Base-by-base conservation (phyloP, 768 basidiomycete genomes). In the Grammothele lineata region DNA sequence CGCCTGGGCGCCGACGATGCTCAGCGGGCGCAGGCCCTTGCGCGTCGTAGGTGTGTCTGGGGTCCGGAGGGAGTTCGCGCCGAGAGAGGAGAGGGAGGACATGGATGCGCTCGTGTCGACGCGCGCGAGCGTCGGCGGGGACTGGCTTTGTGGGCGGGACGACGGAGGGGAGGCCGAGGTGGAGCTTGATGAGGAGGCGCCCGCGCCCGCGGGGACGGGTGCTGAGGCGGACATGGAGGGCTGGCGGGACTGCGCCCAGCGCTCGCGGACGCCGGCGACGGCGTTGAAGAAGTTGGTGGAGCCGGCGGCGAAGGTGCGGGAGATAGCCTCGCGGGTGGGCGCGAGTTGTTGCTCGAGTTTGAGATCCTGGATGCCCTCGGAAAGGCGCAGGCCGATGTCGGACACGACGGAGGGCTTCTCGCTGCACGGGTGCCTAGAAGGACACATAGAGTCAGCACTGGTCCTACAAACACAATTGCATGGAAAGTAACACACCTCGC, bases 361-460 rank as follows among this genome's bases (percentile, higher is more conserved):
- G 42, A 99, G 76, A 23, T 97, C 95, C 61, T 96, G 92, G 15
- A 98, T 80, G 2, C 94, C 93, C 68, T 98, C 94, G 47, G 87
- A 82, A 21, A 99, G 77, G 9, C 94, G 85, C 4, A 98, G 74
- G 8, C 94, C 88, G 27, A 99, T 84, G 58, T 99, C 96, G 4
- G 92, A 76, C 4, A 97, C 87, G 1, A 90, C 82, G 12, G 88
- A 87, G 0, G 89, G 87, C 61, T 89, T 91, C 56, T 91, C 90
- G 48, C 84, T 89, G 64, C 94, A 96, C 32, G 95, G 95, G 66
- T 98, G 95, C 40, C 93, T 93, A 48, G 12, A 26, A 21, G 35
- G 1, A 18, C 8, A 8, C n/a, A n/a, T n/a, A n/a, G n/a, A n/a
- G n/a, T n/a, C n/a, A n/a, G n/a, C n/a, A n/a, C n/a, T n/a, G n/a